Percentiles rank a stretch among this genome's conserved stretches.
Conservation (phyloP, 2,329 filamentous ascomycete genomes). For the Fonsecaea monophora region DNA sequence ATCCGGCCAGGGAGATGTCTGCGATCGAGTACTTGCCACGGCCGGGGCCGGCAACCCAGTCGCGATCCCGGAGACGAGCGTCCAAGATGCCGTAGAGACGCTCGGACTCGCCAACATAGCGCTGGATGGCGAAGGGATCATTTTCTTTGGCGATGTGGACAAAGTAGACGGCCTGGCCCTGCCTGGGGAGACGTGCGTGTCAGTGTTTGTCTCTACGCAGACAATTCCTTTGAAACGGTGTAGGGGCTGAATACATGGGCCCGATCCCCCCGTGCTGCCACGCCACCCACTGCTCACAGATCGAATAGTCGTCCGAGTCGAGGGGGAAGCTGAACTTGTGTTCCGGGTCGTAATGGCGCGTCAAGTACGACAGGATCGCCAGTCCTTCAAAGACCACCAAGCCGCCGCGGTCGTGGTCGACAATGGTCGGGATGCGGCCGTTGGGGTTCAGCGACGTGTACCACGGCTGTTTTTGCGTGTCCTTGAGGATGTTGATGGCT, state of each 20-base stretch:
- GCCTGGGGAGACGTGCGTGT: neutral
- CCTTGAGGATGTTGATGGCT: conserved; percentile 14
- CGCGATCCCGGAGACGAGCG: neutral
- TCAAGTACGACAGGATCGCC: neutral
- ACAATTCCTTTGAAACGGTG: neutral
- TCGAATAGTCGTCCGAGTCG: neutral
- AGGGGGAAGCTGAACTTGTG: neutral
- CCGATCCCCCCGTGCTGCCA: neutral
- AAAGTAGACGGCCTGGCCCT: neutral
- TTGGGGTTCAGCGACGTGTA: conserved; percentile 16
- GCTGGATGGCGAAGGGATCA: neutral
- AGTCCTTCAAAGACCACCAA: neutral
- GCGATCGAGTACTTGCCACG: neutral
- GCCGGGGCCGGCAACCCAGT: neutral
- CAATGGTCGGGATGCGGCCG: conserved; percentile 15
- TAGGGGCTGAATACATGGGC: neutral
- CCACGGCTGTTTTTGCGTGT: conserved; percentile 15
- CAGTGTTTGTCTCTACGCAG: neutral
- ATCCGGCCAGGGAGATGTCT: neutral
- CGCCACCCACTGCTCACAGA: neutral
- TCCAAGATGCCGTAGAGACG: neutral
- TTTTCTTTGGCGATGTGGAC: neutral
- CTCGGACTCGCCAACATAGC: neutral
- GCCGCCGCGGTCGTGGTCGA: neutral
- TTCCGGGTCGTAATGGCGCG: neutral